phyloP scores from a whole-genome alignment of 495 filamentous ascomycete genomes.

The Trichoderma virens region DNA sequence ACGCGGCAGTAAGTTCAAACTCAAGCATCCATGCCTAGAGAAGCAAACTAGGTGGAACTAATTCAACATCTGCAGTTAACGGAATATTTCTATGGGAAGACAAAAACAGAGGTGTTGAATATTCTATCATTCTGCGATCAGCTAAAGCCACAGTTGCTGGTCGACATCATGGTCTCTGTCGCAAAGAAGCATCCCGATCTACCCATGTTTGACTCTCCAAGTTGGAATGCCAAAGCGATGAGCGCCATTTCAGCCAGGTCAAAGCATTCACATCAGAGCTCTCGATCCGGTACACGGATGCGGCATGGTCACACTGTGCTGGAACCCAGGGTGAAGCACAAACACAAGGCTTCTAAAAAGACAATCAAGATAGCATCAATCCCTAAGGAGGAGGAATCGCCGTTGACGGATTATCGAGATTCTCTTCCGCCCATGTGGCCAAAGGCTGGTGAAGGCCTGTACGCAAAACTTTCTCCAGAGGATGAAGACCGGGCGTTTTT shows the following conservation, averaged over 20 bases:
- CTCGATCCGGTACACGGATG: slow-evolving; percentile 9
- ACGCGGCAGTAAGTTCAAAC: background rate
- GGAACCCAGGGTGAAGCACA: slow-evolving; percentile 12
- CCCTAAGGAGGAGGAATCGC: background rate
- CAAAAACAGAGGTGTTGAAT: slow-evolving; percentile 27
- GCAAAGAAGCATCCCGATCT: slow-evolving; percentile 33
- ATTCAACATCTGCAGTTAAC: slow-evolving; percentile 19
- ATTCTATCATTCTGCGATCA: slow-evolving; percentile 24
- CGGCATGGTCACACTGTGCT: slow-evolving; percentile 5
- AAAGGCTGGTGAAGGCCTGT: slow-evolving; percentile 51
- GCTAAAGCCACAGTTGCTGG: slow-evolving; percentile 16
- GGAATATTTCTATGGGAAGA: slow-evolving; percentile 32
- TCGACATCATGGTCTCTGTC: slow-evolving; percentile 29
- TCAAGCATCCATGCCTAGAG: background rate
- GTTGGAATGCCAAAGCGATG: background rate
- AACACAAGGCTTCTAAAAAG: slow-evolving; percentile 7
- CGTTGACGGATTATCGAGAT: slow-evolving; percentile 16
- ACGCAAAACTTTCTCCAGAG: slow-evolving; percentile 35
- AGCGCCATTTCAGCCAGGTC: slow-evolving; percentile 18
- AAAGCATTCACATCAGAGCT: slow-evolving; percentile 19
- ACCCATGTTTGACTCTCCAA: slow-evolving; percentile 31
- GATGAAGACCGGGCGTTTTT: slow-evolving; percentile 39
- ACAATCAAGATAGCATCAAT: slow-evolving; percentile 1
- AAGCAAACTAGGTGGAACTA: background rate
- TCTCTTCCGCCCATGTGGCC: slow-evolving; percentile 56